A percentile compares a stretch with the other conserved stretches of the same genome.
Evolutionary conservation across 208 protist genomes (phyloP).

Genomic region (Novymonas esmeraldas): DNA sequence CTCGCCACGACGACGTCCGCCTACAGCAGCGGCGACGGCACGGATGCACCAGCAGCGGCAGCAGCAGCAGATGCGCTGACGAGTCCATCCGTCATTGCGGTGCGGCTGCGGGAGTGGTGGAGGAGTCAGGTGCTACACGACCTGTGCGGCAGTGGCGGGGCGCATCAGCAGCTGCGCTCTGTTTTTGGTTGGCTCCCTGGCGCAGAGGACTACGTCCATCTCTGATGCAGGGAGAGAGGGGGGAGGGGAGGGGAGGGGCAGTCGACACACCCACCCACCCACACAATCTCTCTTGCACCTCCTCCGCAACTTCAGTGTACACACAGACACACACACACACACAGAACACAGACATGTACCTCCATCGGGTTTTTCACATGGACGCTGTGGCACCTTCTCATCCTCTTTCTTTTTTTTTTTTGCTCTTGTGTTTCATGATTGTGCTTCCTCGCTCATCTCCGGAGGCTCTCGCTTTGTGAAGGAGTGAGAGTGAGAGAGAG

Average conservation of each 20-base stretch:
- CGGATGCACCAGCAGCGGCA: constrained; percentile 2
- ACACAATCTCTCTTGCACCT: background rate
- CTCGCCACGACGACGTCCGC: background rate
- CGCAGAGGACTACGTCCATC: background rate
- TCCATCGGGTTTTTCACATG: too few species aligned
- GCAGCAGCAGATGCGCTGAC: background rate
- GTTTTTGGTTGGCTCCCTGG: constrained; percentile 27
- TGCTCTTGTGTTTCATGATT: background rate
- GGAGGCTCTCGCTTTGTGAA: too few species aligned
- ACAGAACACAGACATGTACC: too few species aligned
- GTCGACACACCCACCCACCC: too few species aligned
- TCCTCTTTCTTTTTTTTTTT: background rate
- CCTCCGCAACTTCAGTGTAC: background rate
- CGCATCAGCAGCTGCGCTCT: constrained; percentile 14
- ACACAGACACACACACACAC: background rate
- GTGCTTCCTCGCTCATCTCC: too few species aligned
- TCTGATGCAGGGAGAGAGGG: too few species aligned
- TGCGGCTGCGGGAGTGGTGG: constrained; percentile 28
- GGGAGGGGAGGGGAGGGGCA: too few species aligned
- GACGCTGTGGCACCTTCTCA: too few species aligned
- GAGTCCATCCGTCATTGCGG: background rate
- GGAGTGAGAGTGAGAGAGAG: too few species aligned
- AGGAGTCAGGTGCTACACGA: constrained; percentile 22
- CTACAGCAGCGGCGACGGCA: background rate
- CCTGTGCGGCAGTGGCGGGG: constrained; percentile 20